phyloP scores from a whole-genome alignment of 345 rosid species.

The Euphorbia tirucalli region DNA sequence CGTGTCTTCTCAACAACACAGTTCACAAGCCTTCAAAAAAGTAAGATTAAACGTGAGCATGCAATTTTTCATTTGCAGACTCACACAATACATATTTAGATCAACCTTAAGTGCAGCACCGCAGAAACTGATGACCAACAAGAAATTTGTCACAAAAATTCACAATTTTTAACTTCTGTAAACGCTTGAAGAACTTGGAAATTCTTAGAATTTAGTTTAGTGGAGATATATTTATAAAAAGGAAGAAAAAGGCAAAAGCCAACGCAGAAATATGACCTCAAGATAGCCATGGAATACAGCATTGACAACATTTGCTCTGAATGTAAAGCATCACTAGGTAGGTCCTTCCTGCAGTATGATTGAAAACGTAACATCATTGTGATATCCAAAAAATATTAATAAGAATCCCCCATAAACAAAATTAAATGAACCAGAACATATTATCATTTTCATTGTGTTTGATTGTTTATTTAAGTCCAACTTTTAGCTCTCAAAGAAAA shows the following conservation, averaged over 20 bases:
- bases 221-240: background rate
- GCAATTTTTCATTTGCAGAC: no score
- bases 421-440: background rate
- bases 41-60: background rate
- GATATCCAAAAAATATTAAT: background rate
- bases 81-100: background rate
- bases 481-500: background rate
- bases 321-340: slow-evolving; percentile 39
- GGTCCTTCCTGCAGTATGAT: slow-evolving; percentile 45
- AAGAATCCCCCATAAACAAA: background rate
- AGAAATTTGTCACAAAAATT: background rate
- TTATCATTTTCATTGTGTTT: background rate
- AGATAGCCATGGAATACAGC: slow-evolving; percentile 78
- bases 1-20: slow-evolving; percentile 86
- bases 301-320: slow-evolving; percentile 76
- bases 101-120: background rate
- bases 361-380: background rate
- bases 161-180: no score
- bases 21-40: slow-evolving; percentile 73
- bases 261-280: slow-evolving; percentile 52
- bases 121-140: background rate
- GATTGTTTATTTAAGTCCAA: background rate
- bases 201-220: background rate
- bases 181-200: no score
- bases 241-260: background rate